Conservation (phyloP, 768 basidiomycete species). For the Russula dissimulans region DNA sequence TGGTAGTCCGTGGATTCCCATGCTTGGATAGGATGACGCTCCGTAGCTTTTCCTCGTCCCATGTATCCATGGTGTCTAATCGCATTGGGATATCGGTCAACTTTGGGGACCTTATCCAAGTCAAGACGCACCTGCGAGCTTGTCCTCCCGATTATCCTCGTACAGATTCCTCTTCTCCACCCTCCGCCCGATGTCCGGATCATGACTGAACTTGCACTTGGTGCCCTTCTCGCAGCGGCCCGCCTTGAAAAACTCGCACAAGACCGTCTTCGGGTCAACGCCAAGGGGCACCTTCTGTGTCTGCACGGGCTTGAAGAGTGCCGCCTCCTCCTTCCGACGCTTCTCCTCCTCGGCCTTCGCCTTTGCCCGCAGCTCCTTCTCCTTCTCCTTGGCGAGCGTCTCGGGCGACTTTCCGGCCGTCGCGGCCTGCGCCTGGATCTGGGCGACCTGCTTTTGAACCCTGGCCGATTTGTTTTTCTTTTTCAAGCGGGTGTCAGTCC, state of each 20-base stretch:
- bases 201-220: constrained; percentile 97
- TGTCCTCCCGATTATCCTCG: constrained; percentile 77
- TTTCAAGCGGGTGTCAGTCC: constrained; percentile 1
- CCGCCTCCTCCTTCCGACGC: constrained; percentile 75
- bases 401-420: constrained; percentile 73
- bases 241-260: constrained; percentile 89
- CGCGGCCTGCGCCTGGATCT: constrained; percentile 69
- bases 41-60: constrained; percentile 92
- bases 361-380: constrained; percentile 69
- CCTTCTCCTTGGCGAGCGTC: constrained; percentile 74
- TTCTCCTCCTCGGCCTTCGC: constrained; percentile 75
- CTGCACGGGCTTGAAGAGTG: constrained; percentile 71
- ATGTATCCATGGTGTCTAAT: constrained; percentile 92
- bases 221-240: constrained; percentile 88
- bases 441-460: constrained; percentile 78
- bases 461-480: constrained; percentile 94
- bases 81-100: neutral
- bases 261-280: constrained; percentile 90
- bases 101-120: neutral
- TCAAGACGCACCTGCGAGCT: constrained; percentile 45
- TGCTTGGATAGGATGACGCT: constrained; percentile 81
- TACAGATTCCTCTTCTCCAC: constrained; percentile 95
- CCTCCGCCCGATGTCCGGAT: constrained; percentile 80
- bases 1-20: constrained; percentile 86
- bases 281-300: constrained; percentile 87